Evolutionary conservation across 495 filamentous ascomycete species (phyloP).

Genomic region (Penicillium chermesinum): DNA sequence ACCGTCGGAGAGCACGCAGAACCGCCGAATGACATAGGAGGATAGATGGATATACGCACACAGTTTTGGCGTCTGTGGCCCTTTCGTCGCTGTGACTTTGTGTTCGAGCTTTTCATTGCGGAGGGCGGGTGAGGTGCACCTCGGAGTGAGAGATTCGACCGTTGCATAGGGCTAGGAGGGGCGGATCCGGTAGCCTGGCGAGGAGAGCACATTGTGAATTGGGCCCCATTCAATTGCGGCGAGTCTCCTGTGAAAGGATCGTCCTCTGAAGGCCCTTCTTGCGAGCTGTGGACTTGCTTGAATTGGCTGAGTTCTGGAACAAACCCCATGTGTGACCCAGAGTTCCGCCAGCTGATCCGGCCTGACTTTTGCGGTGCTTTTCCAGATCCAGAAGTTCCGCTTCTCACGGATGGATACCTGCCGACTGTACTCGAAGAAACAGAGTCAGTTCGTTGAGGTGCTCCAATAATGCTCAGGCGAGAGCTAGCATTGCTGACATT

Average conservation of each 20-base stretch:
- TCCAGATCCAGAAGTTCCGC: slow-evolving; percentile 9
- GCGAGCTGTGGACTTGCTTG: slow-evolving; percentile 25
- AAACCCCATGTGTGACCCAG: slow-evolving; percentile 13
- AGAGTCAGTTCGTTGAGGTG: slow-evolving; percentile 36
- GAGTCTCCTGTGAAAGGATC: slow-evolving; percentile 31
- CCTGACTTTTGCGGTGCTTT: slow-evolving; percentile 5
- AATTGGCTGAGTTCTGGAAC: slow-evolving; percentile 27
- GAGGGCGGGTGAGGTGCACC: slow-evolving; percentile 25
- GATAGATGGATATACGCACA: slow-evolving; percentile 46
- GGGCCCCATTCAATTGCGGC: slow-evolving; percentile 11
- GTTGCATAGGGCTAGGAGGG: slow-evolving; percentile 23
- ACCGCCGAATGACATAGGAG: slow-evolving; percentile 35
- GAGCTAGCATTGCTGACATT: slow-evolving; percentile 23
- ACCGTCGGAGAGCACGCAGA: slow-evolving; percentile 33
- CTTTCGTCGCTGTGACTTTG: slow-evolving; percentile 30
- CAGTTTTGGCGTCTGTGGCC: slow-evolving; percentile 45
- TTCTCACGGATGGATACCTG: slow-evolving; percentile 20
- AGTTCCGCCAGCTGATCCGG: slow-evolving; percentile 9
- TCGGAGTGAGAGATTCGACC: slow-evolving; percentile 17
- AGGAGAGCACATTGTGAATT: slow-evolving; percentile 20
- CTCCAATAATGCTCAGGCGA: slow-evolving; percentile 16
- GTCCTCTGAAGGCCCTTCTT: slow-evolving; percentile 17
- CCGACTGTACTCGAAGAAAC: slow-evolving; percentile 21
- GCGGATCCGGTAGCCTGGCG: slow-evolving; percentile 7
- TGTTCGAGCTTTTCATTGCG: slow-evolving; percentile 35